Percentiles rank a stretch among this genome's conserved stretches.
phyloP scores from a whole-genome alignment of 257 asterid species.

The Fraxinus pennsylvanica region DNA sequence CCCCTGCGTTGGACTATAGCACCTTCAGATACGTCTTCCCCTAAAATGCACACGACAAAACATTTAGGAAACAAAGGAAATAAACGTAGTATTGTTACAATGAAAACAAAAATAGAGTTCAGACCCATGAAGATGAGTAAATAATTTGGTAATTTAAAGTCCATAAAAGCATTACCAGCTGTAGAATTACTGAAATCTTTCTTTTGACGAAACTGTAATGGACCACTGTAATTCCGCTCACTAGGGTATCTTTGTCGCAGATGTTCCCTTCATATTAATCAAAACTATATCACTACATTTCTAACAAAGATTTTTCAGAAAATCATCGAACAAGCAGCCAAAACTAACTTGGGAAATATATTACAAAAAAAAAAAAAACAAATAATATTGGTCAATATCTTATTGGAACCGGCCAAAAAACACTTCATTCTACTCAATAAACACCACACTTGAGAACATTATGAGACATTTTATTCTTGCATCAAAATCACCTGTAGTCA shows the following conservation, averaged over 20 bases:
- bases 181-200: slow-evolving; percentile 56
- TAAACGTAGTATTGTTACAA: slow-evolving; percentile 3
- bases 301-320: slow-evolving; percentile 6
- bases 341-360: background rate
- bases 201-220: slow-evolving; percentile 75
- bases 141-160: slow-evolving; percentile 8
- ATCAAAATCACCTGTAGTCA: background rate
- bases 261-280: slow-evolving; percentile 62
- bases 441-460: background rate
- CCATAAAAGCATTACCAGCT: slow-evolving; percentile 47
- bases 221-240: slow-evolving; percentile 78
- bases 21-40: slow-evolving; percentile 76
- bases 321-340: slow-evolving; percentile 7
- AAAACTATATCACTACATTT: slow-evolving; percentile 16
- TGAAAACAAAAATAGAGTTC: background rate
- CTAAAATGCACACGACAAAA: slow-evolving; percentile 40
- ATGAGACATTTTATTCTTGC: background rate
- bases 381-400: background rate
- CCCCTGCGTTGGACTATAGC: slow-evolving; percentile 89
- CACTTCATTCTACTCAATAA: background rate
- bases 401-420: background rate
- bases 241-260: slow-evolving; percentile 54
- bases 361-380: background rate
- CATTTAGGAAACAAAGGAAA: slow-evolving; percentile 16
- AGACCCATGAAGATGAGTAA: slow-evolving; percentile 3